Conservation (phyloP, 2,329 filamentous ascomycete species). For the Colletotrichum orbiculare region DNA sequence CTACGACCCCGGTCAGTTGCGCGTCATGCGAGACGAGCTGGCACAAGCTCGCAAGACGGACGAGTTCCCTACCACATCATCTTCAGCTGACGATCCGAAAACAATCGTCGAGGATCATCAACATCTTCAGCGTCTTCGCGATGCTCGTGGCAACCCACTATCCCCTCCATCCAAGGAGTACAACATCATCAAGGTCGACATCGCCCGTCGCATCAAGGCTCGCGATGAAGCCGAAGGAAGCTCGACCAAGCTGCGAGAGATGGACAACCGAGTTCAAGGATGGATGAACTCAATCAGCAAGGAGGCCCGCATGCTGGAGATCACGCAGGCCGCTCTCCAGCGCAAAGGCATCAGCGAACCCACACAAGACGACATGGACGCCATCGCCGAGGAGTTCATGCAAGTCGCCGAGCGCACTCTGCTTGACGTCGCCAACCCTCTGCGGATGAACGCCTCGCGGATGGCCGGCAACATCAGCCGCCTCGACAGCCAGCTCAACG, state of each 20-base stretch:
- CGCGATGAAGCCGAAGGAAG: conserved; percentile 46
- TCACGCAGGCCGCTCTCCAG: conserved; percentile 30
- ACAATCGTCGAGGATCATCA: background rate
- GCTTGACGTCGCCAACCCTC: conserved; percentile 33
- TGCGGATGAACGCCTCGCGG: conserved; percentile 22
- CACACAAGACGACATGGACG: conserved; percentile 30
- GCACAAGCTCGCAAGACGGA: background rate
- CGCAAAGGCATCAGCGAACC: conserved; percentile 33
- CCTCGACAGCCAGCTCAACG: conserved; percentile 11
- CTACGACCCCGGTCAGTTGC: rapidly evolving
- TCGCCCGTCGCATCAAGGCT: conserved; percentile 48
- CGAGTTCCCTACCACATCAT: background rate
- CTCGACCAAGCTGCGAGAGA: conserved; percentile 14
- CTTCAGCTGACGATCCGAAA: no score
- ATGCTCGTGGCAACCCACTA: background rate
- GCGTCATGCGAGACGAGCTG: rapidly evolving
- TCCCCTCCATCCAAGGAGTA: conserved; percentile 36
- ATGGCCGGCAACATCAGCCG: conserved; percentile 8
- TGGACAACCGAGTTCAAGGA: conserved; percentile 25
- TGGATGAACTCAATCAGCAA: conserved; percentile 32
- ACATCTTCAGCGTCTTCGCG: background rate
- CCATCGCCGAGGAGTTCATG: conserved; percentile 36
- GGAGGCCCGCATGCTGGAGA: conserved; percentile 32
- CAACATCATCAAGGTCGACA: conserved; percentile 43
- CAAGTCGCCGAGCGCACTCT: conserved; percentile 33